Percentiles rank a stretch among this genome's conserved stretches.
Evolutionary conservation across 495 filamentous ascomycete species (phyloP).

Genomic region (Penicillium argentinense): DNA sequence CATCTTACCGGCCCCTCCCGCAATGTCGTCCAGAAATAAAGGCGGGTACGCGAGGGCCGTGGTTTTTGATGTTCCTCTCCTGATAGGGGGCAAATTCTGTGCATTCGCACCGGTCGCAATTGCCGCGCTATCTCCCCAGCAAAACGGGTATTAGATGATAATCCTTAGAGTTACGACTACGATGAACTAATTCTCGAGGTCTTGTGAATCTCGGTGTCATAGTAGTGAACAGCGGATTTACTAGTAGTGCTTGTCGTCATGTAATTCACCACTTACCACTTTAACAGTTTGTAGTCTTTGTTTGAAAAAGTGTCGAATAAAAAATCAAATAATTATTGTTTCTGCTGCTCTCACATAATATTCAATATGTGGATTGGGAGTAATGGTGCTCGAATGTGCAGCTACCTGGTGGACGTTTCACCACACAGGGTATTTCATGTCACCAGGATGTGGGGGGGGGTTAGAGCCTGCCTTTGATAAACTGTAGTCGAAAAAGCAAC

Average conservation of each 20-base stretch:
- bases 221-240: slow-evolving; percentile 9
- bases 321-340: slow-evolving; percentile 6
- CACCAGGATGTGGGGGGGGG: slow-evolving; percentile 20
- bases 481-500: too few species aligned
- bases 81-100: slow-evolving; percentile 12
- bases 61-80: slow-evolving; percentile 12
- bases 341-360: slow-evolving; percentile 1
- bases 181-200: slow-evolving; percentile 14
- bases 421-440: slow-evolving; percentile 23
- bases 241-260: slow-evolving; percentile 1
- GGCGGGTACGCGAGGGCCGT: slow-evolving; percentile 8
- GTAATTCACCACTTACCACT: slow-evolving; percentile 12
- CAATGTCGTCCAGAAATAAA: slow-evolving; percentile 8
- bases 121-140: slow-evolving; percentile 4
- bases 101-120: slow-evolving; percentile 13
- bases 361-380: slow-evolving; percentile 11
- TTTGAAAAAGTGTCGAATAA: slow-evolving; percentile 8
- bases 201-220: slow-evolving; percentile 9
- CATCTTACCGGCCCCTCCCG: slow-evolving; percentile 9
- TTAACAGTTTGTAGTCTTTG: slow-evolving; percentile 10
- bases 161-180: slow-evolving; percentile 14
- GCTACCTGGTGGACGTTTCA: slow-evolving; percentile 20
- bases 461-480: too few species aligned
- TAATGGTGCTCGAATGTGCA: slow-evolving; percentile 10
- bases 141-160: slow-evolving; percentile 10